Conservation (phyloP, 768 basidiomycete genomes). For the Saitozyma podzolica region DNA sequence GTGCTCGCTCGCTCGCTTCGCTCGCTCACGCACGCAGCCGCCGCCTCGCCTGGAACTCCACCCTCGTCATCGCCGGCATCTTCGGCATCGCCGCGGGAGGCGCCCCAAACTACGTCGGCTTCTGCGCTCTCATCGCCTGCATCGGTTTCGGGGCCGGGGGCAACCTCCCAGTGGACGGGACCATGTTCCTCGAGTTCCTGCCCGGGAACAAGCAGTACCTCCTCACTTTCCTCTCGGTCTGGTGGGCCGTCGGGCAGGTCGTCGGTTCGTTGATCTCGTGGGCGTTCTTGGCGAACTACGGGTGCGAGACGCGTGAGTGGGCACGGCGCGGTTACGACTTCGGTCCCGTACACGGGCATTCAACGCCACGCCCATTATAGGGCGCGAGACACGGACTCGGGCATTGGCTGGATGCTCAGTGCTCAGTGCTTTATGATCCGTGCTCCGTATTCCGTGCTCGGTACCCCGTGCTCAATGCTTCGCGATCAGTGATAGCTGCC, state of each 20-base stretch:
- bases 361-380: too few species aligned
- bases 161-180: conserved; percentile 62
- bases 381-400: too few species aligned
- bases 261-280: conserved; percentile 63
- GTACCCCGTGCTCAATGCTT: too few species aligned
- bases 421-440: too few species aligned
- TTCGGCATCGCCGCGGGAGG: conserved; percentile 68
- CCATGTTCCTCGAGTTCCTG: conserved; percentile 71
- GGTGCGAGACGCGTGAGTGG: conserved; percentile 10
- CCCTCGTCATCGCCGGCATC: conserved; percentile 65
- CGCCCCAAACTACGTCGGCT: conserved; percentile 59
- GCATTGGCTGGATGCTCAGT: too few species aligned
- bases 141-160: neutral
- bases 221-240: conserved; percentile 71
- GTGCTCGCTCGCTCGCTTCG: too few species aligned
- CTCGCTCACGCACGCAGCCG: conserved; percentile 11
- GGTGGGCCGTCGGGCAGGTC: conserved; percentile 77
- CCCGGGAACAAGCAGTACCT: conserved; percentile 73
- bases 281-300: conserved; percentile 22
- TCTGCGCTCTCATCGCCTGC: conserved; percentile 56
- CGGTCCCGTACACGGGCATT: neutral
- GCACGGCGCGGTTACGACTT: too few species aligned
- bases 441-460: too few species aligned
- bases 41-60: conserved; percentile 68
- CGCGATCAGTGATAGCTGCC: too few species aligned